These are phyloP conservation scores for Iodosphaeria phyllophila DNA, from an alignment of 2,329 filamentous ascomycete genomes.

Conservation along the genomic window DNA sequence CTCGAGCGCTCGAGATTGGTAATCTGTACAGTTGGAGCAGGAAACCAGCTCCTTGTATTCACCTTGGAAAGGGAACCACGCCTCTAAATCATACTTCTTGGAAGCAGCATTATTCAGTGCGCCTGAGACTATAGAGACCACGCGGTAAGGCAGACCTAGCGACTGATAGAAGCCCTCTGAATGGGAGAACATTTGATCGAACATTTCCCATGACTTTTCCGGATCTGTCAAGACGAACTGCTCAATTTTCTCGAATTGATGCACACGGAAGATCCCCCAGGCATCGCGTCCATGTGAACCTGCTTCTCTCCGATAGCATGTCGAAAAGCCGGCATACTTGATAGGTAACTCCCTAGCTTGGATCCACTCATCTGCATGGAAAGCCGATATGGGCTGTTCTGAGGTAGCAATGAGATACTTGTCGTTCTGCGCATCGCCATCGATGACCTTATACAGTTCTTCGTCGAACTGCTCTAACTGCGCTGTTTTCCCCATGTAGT, in stretches of 20 bases:
- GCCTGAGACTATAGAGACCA: slow-evolving; percentile 90
- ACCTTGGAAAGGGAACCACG: slow-evolving; percentile 88
- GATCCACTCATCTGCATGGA: slow-evolving; percentile 90
- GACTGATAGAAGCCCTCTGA: slow-evolving; percentile 94
- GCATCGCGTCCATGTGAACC: slow-evolving; percentile 83
- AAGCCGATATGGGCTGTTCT: slow-evolving; percentile 85
- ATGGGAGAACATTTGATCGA: slow-evolving; percentile 78
- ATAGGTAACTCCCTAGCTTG: slow-evolving; percentile 70
- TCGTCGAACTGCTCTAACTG: slow-evolving; percentile 96
- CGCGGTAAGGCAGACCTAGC: slow-evolving; percentile 72
- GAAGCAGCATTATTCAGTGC: slow-evolving; percentile 76
- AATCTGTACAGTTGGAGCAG: slow-evolving; percentile 96
- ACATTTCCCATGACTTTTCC: slow-evolving; percentile 81
- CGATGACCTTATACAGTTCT: slow-evolving; percentile 91
- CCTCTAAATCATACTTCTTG: slow-evolving; percentile 93
- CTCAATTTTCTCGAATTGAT: slow-evolving; percentile 83
- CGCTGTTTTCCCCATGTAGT: slow-evolving; percentile 95
- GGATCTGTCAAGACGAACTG: slow-evolving; percentile 46
- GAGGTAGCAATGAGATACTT: slow-evolving; percentile 69
- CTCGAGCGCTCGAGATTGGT: slow-evolving; percentile 85
- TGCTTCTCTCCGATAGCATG: slow-evolving; percentile 90
- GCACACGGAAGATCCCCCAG: slow-evolving; percentile 95
- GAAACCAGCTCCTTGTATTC: slow-evolving; percentile 98
- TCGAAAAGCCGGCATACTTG: slow-evolving; percentile 83
- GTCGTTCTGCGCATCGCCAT: slow-evolving; percentile 51